These are phyloP conservation scores for Panaeolus cyanescens DNA, from an alignment of 768 basidiomycete species.

Conservation along the genomic window DNA sequence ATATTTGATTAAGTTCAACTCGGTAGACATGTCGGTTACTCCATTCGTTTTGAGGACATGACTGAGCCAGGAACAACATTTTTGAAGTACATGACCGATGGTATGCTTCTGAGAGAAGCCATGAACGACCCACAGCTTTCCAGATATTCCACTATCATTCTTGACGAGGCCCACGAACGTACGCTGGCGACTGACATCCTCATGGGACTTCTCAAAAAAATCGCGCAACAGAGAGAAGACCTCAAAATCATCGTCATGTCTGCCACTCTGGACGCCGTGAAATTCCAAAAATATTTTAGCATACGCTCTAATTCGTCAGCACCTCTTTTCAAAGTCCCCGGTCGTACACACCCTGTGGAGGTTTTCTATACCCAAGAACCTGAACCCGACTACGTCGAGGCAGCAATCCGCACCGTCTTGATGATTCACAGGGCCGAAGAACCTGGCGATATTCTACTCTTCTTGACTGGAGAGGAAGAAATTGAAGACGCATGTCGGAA, in stretches of 20 bases:
- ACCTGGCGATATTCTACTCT: conserved; percentile 88
- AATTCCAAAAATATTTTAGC: conserved; percentile 95
- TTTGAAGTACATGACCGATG: conserved; percentile 99
- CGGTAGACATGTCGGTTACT: conserved; percentile 95
- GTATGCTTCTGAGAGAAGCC: conserved; percentile 97
- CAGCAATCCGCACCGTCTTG: conserved; percentile 92
- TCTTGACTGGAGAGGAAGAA: conserved; percentile 98
- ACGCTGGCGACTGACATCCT: conserved; percentile 97
- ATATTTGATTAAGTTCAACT: conserved; percentile 66
- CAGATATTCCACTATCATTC: conserved; percentile 96
- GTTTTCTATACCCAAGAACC: conserved; percentile 93
- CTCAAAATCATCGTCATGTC: conserved; percentile 99
- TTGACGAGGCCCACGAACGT: conserved; percentile 98
- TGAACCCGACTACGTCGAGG: conserved; percentile 95
- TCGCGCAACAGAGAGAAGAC: conserved; percentile 80
- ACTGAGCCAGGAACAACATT: conserved; percentile 89
- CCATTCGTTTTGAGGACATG: conserved; percentile 98
- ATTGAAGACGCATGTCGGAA: conserved; percentile 96
- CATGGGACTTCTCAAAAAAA: conserved; percentile 91
- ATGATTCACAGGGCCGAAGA: conserved; percentile 98
- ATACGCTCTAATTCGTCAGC: conserved; percentile 48
- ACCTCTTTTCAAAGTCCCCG: conserved; percentile 89
- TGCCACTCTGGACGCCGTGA: conserved; percentile 94
- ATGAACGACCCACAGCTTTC: conserved; percentile 93
- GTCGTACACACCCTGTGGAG: conserved; percentile 93